Conservation (phyloP, 257 asterid genomes). For the Salvia miltiorrhiza region DNA sequence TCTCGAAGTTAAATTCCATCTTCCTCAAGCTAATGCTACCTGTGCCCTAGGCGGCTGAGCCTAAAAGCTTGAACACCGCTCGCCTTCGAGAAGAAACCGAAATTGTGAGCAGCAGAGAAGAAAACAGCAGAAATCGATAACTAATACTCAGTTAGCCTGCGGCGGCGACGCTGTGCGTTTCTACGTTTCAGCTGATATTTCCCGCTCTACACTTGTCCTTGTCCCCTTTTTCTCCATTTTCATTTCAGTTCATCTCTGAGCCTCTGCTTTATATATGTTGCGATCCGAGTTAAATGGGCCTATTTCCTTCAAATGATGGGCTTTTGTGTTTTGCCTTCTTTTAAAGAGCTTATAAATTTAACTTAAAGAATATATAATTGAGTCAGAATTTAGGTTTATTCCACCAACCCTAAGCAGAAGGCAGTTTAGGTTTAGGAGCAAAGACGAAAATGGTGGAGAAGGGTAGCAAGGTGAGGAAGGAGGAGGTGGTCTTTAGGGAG, state of each 20-base stretch:
- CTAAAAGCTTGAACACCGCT: background rate
- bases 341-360: too few species aligned
- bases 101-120: background rate
- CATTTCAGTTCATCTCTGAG: background rate
- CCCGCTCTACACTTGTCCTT: background rate
- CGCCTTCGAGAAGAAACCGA: background rate
- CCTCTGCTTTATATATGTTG: background rate
- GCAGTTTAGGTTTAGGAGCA: constrained; percentile 10
- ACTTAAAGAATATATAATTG: too few species aligned
- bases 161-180: background rate
- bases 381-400: too few species aligned
- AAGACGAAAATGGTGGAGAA: constrained; percentile 40
- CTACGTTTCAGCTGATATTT: background rate
- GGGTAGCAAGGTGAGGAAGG: constrained; percentile 44
- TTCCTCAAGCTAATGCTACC: background rate
- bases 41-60: constrained; percentile 13
- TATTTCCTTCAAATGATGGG: background rate
- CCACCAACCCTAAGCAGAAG: too few species aligned
- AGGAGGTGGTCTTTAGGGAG: constrained; percentile 52
- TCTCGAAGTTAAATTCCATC: background rate
- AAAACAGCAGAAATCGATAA: background rate
- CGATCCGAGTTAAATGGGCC: background rate
- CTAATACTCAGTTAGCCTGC: background rate
- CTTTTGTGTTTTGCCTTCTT: too few species aligned
- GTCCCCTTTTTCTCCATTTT: background rate